Evolutionary conservation across 2,329 filamentous ascomycete genomes (phyloP).

Genomic region (Cytospora schulzeri): DNA sequence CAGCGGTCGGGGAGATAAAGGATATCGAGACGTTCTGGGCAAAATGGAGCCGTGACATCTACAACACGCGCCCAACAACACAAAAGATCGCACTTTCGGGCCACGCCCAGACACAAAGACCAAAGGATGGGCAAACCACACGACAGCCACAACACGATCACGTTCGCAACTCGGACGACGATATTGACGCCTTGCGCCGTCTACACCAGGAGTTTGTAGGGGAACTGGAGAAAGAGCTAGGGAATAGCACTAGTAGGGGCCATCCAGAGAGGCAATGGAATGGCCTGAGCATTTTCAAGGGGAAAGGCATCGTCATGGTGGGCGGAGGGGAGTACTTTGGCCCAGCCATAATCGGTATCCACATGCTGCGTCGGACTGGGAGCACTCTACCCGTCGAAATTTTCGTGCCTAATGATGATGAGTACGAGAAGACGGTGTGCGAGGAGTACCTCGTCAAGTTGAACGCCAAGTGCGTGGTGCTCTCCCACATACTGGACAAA

Average conservation of each 20-base stretch:
- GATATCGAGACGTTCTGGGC: constrained; percentile 23
- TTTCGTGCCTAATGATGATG: constrained; percentile 38
- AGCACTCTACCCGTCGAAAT: constrained; percentile 50
- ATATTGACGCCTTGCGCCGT: constrained; percentile 17
- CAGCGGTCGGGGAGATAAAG: constrained; percentile 19
- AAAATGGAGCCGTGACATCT: constrained; percentile 25
- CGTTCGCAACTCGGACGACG: constrained; percentile 17
- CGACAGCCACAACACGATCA: constrained; percentile 23
- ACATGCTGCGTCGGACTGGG: constrained; percentile 54
- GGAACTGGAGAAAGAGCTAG: constrained; percentile 33
- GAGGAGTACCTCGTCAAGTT: constrained; percentile 35
- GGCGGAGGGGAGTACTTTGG: constrained; percentile 51
- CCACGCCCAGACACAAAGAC: constrained; percentile 21
- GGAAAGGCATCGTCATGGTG: constrained; percentile 51
- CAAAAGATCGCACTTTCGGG: constrained; percentile 18
- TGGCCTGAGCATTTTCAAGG: constrained; percentile 23
- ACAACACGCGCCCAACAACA: constrained; percentile 20
- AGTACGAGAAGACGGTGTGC: constrained; percentile 38
- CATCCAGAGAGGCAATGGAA: constrained; percentile 34
- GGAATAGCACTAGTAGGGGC: constrained; percentile 36
- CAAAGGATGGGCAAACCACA: constrained; percentile 17
- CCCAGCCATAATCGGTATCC: constrained; percentile 51
- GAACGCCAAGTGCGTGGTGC: constrained; percentile 38
- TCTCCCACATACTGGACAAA: constrained; percentile 40
- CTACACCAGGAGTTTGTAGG: constrained; percentile 43